These are phyloP conservation scores for Diaporthe vaccinii DNA, from an alignment of 2,329 filamentous ascomycete species.

Conservation along the genomic window DNA sequence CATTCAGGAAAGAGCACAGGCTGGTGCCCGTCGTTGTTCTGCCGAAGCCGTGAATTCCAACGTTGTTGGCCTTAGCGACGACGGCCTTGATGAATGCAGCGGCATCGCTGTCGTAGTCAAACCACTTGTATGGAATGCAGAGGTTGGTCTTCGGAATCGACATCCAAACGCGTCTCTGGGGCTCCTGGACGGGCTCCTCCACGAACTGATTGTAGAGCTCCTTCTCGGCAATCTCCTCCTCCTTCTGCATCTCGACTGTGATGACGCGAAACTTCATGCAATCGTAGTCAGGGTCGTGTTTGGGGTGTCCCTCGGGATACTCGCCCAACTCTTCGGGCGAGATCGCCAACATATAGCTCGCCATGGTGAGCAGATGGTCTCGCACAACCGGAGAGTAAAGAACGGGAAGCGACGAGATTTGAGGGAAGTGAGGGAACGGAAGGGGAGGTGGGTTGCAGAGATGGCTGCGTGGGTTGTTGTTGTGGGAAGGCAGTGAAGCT, in stretches of 20 bases:
- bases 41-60: background rate
- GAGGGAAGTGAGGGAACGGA: background rate
- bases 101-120: background rate
- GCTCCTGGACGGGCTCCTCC: background rate
- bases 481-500: background rate
- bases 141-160: background rate
- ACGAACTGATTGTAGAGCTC: background rate
- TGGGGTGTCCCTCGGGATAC: background rate
- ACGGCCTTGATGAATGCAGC: background rate
- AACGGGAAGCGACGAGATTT: background rate
- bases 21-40: background rate
- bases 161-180: background rate
- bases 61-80: background rate
- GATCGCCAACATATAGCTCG: background rate
- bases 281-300: background rate
- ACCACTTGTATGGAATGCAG: background rate
- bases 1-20: background rate
- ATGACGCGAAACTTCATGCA: background rate
- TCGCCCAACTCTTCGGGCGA: background rate
- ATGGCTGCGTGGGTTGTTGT: background rate
- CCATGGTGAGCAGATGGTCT: background rate
- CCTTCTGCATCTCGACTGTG: background rate
- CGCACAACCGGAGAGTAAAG: background rate
- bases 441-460: background rate
- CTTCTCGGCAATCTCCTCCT: background rate